Evolutionary conservation across 441 rosid species (phyloP).

Genomic region (Pelargonium australe): DNA sequence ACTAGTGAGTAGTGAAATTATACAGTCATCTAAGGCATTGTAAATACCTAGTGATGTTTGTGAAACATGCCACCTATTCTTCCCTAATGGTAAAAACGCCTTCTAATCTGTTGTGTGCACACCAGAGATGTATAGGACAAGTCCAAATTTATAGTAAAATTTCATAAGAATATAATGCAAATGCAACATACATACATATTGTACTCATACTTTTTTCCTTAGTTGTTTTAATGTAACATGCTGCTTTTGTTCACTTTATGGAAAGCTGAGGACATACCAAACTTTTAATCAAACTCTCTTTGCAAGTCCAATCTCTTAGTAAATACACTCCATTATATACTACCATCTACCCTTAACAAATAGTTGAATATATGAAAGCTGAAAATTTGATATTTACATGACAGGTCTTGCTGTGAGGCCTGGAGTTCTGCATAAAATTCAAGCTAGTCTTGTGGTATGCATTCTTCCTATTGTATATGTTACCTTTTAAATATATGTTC

Average conservation of each 20-base stretch:
- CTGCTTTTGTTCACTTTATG: no score
- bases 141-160: no score
- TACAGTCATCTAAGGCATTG: constrained; percentile 10
- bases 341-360: neutral
- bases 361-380: neutral
- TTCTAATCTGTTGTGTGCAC: neutral
- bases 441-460: constrained; percentile 48
- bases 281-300: neutral
- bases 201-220: no score
- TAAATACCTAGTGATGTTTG: neutral
- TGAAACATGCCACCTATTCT: neutral
- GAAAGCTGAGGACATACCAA: neutral
- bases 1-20: neutral
- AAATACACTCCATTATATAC: neutral
- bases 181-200: neutral
- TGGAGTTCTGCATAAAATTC: constrained; percentile 56
- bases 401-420: constrained; percentile 87
- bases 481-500: constrained; percentile 13
- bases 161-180: no score
- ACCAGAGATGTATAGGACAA: no score
- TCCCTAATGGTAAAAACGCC: neutral
- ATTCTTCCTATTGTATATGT: constrained; percentile 7
- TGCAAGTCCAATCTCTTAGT: neutral
- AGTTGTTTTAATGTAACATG: no score
- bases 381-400: constrained; percentile 19